Percentiles rank a stretch among this genome's conserved stretches.
Evolutionary conservation across 108 stramenopile species (phyloP).

Genomic region (Pseudonitzschia pungens): DNA sequence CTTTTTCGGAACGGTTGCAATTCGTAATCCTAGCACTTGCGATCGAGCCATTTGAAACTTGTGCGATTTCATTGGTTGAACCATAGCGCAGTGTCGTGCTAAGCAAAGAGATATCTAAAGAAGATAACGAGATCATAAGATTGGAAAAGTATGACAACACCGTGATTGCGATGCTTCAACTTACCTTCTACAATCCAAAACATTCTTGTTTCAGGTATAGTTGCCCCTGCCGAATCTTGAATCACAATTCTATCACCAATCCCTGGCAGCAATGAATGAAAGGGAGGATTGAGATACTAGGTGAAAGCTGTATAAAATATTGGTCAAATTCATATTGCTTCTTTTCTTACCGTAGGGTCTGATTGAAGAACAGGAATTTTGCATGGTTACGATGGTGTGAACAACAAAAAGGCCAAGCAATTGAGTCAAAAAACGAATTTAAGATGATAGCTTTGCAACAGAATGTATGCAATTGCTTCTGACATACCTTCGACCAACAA

Average conservation of each 20-base stretch:
- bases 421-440: too few relatives aligned
- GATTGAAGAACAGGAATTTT: background rate
- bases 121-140: background rate
- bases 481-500: conserved; percentile 52
- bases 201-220: conserved; percentile 28
- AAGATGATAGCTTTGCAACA: background rate
- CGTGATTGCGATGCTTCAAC: background rate
- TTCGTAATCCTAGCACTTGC: conserved; percentile 67
- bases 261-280: background rate
- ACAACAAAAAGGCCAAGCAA: background rate
- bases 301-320: background rate
- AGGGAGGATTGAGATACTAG: background rate
- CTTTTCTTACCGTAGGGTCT: conserved; percentile 60
- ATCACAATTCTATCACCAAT: conserved; percentile 84
- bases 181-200: conserved; percentile 83
- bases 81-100: conserved; percentile 66
- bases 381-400: background rate
- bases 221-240: conserved; percentile 29
- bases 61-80: conserved; percentile 71
- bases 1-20: conserved; percentile 61
- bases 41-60: conserved; percentile 64
- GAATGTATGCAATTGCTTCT: background rate
- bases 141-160: background rate
- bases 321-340: background rate
- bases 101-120: conserved; percentile 60